These are phyloP conservation scores for Reutealis trisperma DNA, from an alignment of 345 rosid genomes.

Conservation along the genomic window DNA sequence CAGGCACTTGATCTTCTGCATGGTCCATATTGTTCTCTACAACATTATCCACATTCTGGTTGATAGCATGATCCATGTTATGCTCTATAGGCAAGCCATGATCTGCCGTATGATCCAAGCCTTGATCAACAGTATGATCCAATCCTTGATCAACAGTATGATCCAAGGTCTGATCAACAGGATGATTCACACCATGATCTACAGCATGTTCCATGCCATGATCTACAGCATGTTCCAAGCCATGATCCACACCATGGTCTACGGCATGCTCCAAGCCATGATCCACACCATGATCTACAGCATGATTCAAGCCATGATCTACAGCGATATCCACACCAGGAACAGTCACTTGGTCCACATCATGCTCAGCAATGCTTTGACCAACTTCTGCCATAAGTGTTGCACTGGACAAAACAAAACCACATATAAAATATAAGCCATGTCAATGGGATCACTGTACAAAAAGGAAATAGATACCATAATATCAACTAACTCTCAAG, in stretches of 20 bases:
- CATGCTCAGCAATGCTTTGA: conserved; percentile 24
- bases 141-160: too few relatives aligned
- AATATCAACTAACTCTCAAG: neutral
- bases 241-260: conserved; percentile 9
- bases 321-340: conserved; percentile 10
- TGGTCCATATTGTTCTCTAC: conserved; percentile 10
- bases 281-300: conserved; percentile 8
- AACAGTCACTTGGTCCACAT: conserved; percentile 8
- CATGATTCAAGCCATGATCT: conserved; percentile 11
- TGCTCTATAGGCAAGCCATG: conserved; percentile 11
- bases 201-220: conserved; percentile 7
- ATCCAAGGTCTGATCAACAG: too few relatives aligned
- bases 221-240: neutral
- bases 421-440: neutral
- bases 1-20: conserved; percentile 14
- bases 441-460: neutral
- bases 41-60: conserved; percentile 10
- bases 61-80: conserved; percentile 11
- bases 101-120: conserved; percentile 7
- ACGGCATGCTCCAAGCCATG: neutral
- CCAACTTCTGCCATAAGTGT: conserved; percentile 25
- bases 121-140: too few relatives aligned
- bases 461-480: neutral
- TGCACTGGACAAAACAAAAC: conserved; percentile 13
- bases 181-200: neutral